Conservation (phyloP, 495 filamentous ascomycete genomes). For the Cetradonia linearis region DNA sequence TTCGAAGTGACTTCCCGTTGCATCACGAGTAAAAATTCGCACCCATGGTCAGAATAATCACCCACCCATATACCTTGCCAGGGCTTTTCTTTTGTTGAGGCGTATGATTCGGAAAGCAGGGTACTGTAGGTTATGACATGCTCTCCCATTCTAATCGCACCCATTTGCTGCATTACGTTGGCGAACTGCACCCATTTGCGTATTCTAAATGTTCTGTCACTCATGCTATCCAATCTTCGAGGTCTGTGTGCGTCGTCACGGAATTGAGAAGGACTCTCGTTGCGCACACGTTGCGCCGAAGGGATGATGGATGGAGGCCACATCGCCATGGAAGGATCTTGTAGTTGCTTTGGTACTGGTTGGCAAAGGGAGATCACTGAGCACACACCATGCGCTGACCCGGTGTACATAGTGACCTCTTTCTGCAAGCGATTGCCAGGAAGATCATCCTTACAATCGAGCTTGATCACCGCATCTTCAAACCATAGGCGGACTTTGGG, state of each 20-base stretch:
- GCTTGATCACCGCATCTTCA: slow-evolving; percentile 57
- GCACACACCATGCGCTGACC: slow-evolving; percentile 35
- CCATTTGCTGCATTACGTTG: slow-evolving; percentile 26
- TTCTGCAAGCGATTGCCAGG: slow-evolving; percentile 23
- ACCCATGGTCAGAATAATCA: slow-evolving; percentile 79
- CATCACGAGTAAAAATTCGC: slow-evolving; percentile 72
- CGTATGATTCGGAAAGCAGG: slow-evolving; percentile 59
- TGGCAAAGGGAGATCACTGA: slow-evolving; percentile 37
- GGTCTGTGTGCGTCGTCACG: slow-evolving; percentile 34
- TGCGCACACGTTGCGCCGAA: slow-evolving; percentile 43
- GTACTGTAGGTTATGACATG: slow-evolving; percentile 67
- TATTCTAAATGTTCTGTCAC: slow-evolving; percentile 58
- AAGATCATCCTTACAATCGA: slow-evolving; percentile 30
- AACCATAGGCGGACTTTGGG: slow-evolving; percentile 59
- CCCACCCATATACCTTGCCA: slow-evolving; percentile 88
- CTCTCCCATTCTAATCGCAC: slow-evolving; percentile 45
- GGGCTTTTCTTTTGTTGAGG: slow-evolving; percentile 66
- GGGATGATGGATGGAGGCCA: slow-evolving; percentile 75
- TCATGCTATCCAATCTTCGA: slow-evolving; percentile 41
- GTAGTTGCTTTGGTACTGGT: slow-evolving; percentile 33
- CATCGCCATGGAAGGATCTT: slow-evolving; percentile 35
- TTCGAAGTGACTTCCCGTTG: slow-evolving; percentile 45
- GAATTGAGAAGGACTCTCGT: slow-evolving; percentile 33
- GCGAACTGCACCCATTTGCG: slow-evolving; percentile 58
- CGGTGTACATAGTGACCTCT: slow-evolving; percentile 48